Percentiles rank a stretch among this genome's conserved stretches.
phyloP scores from a whole-genome alignment of 2,329 filamentous ascomycete species.

The Paraphoma sp. region DNA sequence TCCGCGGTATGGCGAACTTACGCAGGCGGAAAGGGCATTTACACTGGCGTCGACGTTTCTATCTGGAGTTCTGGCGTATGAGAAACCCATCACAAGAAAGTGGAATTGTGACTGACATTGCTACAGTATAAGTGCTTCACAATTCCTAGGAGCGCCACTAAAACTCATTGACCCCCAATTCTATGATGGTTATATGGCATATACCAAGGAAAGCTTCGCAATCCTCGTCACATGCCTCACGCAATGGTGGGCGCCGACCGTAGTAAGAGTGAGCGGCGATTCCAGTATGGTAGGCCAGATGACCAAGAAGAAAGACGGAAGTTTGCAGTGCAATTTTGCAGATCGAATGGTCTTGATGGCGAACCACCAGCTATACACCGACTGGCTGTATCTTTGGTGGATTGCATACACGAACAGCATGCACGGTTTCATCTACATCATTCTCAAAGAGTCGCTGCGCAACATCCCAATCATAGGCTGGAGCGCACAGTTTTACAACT shows the following conservation, averaged over 20 bases:
- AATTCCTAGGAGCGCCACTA: slow-evolving; percentile 76
- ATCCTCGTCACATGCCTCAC: slow-evolving; percentile 80
- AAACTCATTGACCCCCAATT: slow-evolving; percentile 78
- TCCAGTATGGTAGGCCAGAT: slow-evolving; percentile 79
- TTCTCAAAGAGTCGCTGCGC: slow-evolving; percentile 85
- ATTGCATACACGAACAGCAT: slow-evolving; percentile 83
- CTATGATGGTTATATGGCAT: slow-evolving; percentile 86
- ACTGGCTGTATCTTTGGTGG: slow-evolving; percentile 96
- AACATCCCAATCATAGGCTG: slow-evolving; percentile 80
- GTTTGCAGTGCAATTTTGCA: slow-evolving; percentile 79
- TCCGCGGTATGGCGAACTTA: slow-evolving; percentile 54
- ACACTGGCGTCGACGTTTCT: slow-evolving; percentile 58
- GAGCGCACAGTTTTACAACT: slow-evolving; percentile 85
- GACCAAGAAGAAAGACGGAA: slow-evolving; percentile 71
- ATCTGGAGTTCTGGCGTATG: slow-evolving; percentile 57
- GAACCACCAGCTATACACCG: slow-evolving; percentile 88
- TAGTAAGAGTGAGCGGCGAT: slow-evolving; percentile 83
- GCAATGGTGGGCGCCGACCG: slow-evolving; percentile 85
- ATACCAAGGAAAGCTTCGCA: slow-evolving; percentile 85
- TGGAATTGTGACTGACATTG: slow-evolving; percentile 16
- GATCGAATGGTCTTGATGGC: slow-evolving; percentile 83
- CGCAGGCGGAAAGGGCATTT: slow-evolving; percentile 58
- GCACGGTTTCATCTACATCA: slow-evolving; percentile 89
- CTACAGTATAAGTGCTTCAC: slow-evolving; percentile 65
- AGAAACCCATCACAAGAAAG: neutral